Base-by-base conservation (phyloP, 768 basidiomycete genomes). In the Boletus coccyginus region DNA sequence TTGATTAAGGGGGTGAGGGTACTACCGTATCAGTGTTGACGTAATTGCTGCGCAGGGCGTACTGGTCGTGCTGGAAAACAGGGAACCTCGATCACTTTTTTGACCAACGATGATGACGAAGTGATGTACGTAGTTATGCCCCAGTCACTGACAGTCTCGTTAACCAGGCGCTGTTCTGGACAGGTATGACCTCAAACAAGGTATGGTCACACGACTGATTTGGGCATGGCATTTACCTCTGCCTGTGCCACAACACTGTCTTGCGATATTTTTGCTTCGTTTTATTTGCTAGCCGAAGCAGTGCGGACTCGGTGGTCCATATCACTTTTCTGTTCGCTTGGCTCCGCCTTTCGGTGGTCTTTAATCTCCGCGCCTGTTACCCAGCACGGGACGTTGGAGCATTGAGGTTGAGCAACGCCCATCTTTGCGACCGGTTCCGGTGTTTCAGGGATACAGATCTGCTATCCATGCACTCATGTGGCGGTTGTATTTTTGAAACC, bases 61-160 rank as follows among this genome's bases (percentile, higher is more conserved):
- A 99, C 97, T 47, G 97, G 97, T 66, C 92, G 97, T 75, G 97
- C 97, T 32, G 97, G 97, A 46, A 98, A 98, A 74, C 81, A 86
- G 70, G 97, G 97, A 38, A 83, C 84, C 0, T 84, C 97, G 38
- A 95, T 98, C 67, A 98, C 97, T 21, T 98, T 99, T 83, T 78
- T 99, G 60, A 90, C 88, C 42, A 93, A 97, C 70, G 92, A 95
- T 62, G 95, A 97, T 68, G 94, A 95, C 51, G 94, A 96, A 75
- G 96, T 97, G 69, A 94, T 98, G 94, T 95, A 74, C 62, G 88
- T 78, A 57, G 61, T 60, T 61, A 47, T 50, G 38, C 59, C 53
- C 59, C n/a, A 7, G 12, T 11, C 19, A 11, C 7, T 35, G 50
- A 40, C 27, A 12, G 31, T n/a, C 38, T 48, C 48, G 46, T n/a